Evolutionary conservation across 1,284 basidiomycete species (phyloP).

Genomic region (Austroboletus niveus): DNA sequence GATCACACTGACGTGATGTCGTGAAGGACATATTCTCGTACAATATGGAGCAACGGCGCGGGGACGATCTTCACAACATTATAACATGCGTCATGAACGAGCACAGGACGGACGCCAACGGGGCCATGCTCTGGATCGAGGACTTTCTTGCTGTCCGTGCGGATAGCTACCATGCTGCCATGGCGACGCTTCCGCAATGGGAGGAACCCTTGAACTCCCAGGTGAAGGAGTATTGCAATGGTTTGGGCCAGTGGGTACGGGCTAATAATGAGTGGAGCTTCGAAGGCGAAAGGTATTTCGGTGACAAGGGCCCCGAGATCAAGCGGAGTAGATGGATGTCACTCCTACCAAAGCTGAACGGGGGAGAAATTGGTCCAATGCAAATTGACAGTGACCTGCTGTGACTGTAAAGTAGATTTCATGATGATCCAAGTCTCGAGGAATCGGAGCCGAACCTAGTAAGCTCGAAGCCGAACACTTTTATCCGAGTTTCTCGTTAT

Average conservation of each 20-base stretch:
- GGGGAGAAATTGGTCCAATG: slow-evolving; percentile 5
- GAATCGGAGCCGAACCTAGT: too few relatives aligned
- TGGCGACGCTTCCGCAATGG: slow-evolving; percentile 6
- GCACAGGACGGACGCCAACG: slow-evolving; percentile 28
- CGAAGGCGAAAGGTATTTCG: slow-evolving; percentile 38
- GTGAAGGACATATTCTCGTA: slow-evolving; percentile 31
- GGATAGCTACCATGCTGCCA: slow-evolving; percentile 5
- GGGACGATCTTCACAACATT: slow-evolving; percentile 38
- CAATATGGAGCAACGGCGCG: slow-evolving; percentile 37
- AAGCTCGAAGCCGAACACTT: too few relatives aligned
- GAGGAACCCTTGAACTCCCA: slow-evolving; percentile 16
- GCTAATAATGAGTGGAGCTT: slow-evolving; percentile 20
- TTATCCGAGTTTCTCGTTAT: too few relatives aligned
- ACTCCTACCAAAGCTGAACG: slow-evolving; percentile 4
- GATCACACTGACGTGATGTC: not conserved
- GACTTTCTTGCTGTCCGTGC: slow-evolving; percentile 1
- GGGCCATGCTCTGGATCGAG: slow-evolving; percentile 35
- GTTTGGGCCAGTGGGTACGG: slow-evolving; percentile 20
- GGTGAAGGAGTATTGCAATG: slow-evolving; percentile 22
- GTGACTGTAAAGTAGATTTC: not conserved
- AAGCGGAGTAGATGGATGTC: slow-evolving; percentile 10
- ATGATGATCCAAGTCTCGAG: too few relatives aligned
- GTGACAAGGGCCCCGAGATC: slow-evolving; percentile 24
- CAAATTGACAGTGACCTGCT: slow-evolving; percentile 8
- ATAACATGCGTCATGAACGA: slow-evolving; percentile 38